A percentile compares a stretch with the other conserved stretches of the same genome.
phyloP scores from a whole-genome alignment of 257 asterid species.

The Lycium ferocissimum region DNA sequence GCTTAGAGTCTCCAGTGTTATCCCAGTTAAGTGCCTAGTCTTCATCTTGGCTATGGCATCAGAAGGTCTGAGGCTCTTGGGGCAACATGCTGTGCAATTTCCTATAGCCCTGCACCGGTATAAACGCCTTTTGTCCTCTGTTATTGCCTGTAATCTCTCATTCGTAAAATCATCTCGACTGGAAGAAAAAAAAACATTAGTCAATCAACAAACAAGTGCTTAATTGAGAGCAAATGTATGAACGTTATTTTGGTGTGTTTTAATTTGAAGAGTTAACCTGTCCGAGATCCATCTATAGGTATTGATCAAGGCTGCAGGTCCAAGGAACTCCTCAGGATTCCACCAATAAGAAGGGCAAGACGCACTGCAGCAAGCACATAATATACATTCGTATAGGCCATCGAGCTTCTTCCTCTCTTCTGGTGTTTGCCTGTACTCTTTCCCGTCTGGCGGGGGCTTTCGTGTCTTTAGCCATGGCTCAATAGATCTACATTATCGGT shows the following conservation, averaged over 20 bases:
- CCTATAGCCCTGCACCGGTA: conserved; percentile 75
- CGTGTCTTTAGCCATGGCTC: conserved; percentile 84
- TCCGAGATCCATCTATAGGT: conserved; percentile 78
- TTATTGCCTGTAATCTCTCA: conserved; percentile 68
- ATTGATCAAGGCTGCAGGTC: conserved; percentile 73
- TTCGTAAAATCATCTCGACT: conserved; percentile 71
- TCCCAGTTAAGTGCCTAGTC: conserved; percentile 46
- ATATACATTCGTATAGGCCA: conserved; percentile 78
- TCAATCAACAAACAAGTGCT: neutral
- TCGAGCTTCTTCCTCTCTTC: conserved; percentile 66
- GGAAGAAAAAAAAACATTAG: neutral
- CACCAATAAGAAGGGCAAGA: conserved; percentile 94
- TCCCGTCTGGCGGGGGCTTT: conserved; percentile 57
- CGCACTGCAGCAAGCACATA: conserved; percentile 78
- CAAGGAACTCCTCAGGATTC: conserved; percentile 76
- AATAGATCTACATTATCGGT: conserved; percentile 48
- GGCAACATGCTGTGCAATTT: conserved; percentile 67
- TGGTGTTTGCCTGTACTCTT: conserved; percentile 59
- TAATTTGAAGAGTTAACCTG: conserved; percentile 46
- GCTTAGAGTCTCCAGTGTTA: conserved; percentile 44
- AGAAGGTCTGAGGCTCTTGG: conserved; percentile 76
- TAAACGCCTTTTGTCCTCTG: conserved; percentile 52
- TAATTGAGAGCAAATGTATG: neutral
- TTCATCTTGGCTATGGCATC: conserved; percentile 78
- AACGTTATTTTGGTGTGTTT: neutral